Evolutionary conservation across 192 early-diverging fungal genomes (phyloP).

Genomic region (Kappamyces sp.): DNA sequence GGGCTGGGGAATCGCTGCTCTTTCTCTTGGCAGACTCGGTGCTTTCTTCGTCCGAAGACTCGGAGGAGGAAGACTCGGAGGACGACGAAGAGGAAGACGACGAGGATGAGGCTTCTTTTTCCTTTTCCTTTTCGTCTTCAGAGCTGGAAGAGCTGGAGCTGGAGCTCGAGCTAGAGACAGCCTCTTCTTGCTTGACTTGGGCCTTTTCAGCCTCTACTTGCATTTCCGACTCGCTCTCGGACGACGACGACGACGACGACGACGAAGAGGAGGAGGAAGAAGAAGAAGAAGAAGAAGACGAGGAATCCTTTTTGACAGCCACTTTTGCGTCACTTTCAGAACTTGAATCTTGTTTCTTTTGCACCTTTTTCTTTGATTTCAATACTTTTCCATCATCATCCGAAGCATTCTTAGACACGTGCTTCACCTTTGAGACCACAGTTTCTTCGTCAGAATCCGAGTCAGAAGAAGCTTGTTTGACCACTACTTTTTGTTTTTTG

Average conservation of each 20-base stretch:
- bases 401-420: not conserved
- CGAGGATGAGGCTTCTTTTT: constrained; percentile 14
- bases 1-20: constrained; percentile 28
- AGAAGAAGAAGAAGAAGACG: constrained; percentile 26
- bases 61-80: constrained; percentile 14
- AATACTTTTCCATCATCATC: not conserved
- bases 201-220: constrained; percentile 25
- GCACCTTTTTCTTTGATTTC: not conserved
- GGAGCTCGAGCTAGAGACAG: constrained; percentile 20
- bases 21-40: constrained; percentile 43
- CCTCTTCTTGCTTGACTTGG: constrained; percentile 31
- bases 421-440: constrained; percentile 15
- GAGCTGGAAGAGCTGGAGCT: constrained; percentile 23
- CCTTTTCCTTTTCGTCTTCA: constrained; percentile 27
- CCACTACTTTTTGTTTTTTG: constrained; percentile 6
- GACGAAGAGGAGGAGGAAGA: constrained; percentile 32
- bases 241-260: constrained; percentile 27
- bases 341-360: not conserved
- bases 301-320: constrained; percentile 41
- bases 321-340: constrained; percentile 30
- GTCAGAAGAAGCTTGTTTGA: not conserved
- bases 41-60: constrained; percentile 30
- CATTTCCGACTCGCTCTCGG: constrained; percentile 38
- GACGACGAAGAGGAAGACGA: constrained; percentile 27
- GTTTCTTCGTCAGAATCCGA: constrained; percentile 32